Evolutionary conservation across 2,329 filamentous ascomycete species (phyloP).

Genomic region (Colletotrichum orchidophilum): DNA sequence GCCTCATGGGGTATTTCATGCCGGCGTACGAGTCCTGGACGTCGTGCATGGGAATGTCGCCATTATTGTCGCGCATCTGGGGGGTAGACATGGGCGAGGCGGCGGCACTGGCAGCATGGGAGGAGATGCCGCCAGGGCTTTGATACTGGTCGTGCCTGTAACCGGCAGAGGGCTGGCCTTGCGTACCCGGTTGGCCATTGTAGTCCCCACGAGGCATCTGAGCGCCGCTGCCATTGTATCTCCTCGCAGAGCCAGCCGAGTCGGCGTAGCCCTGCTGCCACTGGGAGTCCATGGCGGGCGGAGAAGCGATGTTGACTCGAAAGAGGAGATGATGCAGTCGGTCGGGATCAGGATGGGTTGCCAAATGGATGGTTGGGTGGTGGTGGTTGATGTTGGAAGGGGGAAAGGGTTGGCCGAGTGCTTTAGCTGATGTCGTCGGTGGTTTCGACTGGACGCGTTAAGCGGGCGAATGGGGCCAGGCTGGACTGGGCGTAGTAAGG

Average conservation of each 20-base stretch:
- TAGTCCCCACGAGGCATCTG: constrained; percentile 46
- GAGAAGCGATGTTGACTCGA: constrained; percentile 28
- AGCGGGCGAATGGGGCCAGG: constrained; percentile 32
- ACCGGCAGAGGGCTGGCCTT: constrained; percentile 57
- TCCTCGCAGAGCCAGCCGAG: constrained; percentile 68
- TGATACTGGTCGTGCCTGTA: constrained; percentile 78
- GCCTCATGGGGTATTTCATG: constrained; percentile 85
- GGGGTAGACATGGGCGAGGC: constrained; percentile 67
- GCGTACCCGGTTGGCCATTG: constrained; percentile 40
- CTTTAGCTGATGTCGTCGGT: constrained; percentile 32
- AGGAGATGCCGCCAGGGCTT: constrained; percentile 44
- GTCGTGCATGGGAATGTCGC: constrained; percentile 89
- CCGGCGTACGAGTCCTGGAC: constrained; percentile 82
- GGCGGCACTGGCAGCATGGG: constrained; percentile 56
- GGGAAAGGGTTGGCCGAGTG: constrained; percentile 20
- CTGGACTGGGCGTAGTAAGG: constrained; percentile 23
- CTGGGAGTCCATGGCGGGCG: constrained; percentile 57
- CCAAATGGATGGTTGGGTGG: constrained; percentile 13
- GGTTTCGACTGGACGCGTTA: constrained; percentile 33
- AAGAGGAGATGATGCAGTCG: constrained; percentile 16
- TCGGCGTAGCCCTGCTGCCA: constrained; percentile 73
- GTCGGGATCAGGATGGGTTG: constrained; percentile 8
- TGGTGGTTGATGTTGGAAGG: constrained; percentile 31
- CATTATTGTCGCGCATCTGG: constrained; percentile 75
- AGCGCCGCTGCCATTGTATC: constrained; percentile 64